Percentiles rank a stretch among this genome's conserved stretches.
Evolutionary conservation across 106 monocot species (phyloP).

Genomic region (Phalaenopsis aphrodite): DNA sequence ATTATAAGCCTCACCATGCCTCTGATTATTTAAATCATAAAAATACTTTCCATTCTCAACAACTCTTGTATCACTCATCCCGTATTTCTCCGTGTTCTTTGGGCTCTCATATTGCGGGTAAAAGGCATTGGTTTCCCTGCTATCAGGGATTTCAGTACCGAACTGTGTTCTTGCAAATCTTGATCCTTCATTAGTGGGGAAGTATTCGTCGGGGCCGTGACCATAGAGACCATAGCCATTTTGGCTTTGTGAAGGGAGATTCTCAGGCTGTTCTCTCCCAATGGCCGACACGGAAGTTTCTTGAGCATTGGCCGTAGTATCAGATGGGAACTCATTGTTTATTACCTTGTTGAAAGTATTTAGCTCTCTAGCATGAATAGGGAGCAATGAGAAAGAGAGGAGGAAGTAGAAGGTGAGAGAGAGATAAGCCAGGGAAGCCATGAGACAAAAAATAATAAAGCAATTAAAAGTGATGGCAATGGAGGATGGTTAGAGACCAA

Average conservation of each 20-base stretch:
- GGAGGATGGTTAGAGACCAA: background rate
- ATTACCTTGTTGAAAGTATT: background rate
- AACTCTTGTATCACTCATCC: background rate
- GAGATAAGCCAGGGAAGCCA: background rate
- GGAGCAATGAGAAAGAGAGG: background rate
- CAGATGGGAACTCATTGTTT: background rate
- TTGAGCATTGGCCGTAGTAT: background rate
- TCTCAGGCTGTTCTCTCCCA: background rate
- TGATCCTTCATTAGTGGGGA: background rate
- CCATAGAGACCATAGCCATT: background rate
- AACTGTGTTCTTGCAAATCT: background rate
- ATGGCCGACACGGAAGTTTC: background rate
- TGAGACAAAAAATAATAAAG: background rate
- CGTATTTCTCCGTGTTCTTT: background rate
- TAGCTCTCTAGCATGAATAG: background rate
- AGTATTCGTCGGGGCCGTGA: background rate
- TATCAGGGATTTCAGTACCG: background rate
- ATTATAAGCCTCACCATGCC: background rate
- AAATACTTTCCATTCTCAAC: constrained; percentile 1
- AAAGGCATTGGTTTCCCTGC: background rate
- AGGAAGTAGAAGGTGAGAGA: background rate
- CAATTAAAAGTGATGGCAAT: background rate
- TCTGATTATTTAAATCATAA: background rate
- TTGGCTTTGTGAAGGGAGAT: background rate
- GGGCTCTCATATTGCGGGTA: background rate